Evolutionary conservation across 2,329 filamentous ascomycete species (phyloP), one percentile per base, ranked within the genome.

Genomic region (Anthostomella pinea): DNA sequence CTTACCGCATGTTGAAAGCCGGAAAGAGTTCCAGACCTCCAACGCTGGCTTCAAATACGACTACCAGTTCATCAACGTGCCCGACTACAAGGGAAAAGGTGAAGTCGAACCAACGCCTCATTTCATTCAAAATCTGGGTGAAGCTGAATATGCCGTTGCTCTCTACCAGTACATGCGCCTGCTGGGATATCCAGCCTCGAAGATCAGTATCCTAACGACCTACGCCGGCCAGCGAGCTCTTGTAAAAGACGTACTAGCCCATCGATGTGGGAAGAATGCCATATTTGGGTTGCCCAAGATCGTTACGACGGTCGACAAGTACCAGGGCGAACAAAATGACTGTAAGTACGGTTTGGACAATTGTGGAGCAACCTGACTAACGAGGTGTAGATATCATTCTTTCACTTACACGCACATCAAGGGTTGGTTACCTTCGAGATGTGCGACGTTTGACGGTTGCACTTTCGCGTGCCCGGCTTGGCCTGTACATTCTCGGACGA

Each of bases 271-370:
- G 23, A 84, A 79, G 52, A 94, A 89, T 53, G 69, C 81, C 2
- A 69, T 97, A 14, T 98, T 98, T 64, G 90, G 91, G 7, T 68
- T 95, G 62, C 93, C 93, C 13, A 85, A 83, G 63, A 83, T 85
- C 35, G 87, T 98, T 18, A 90, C 87, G 3, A 98, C 94, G 5
- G 91, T 98, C 46, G 93, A 98, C 68, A 96, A 95, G 63, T 98
- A 97, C 57, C 93, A 98, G 68, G 94, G 93, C 60, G 93, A 98
- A 70, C 93, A 98, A 66, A 98, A 98, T 64, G 93, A 98, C 58
- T 97, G 87, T 93, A 74, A 74, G 85, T 79, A 38, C 26, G 27
- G 10, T 24, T 16, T n/a, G 8, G 17, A 22, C 10, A 11, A 4
- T 15, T 15, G 15, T 28, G 31, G 38, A 41, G 39, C 44, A 49